Evolutionary conservation across 2,329 filamentous ascomycete genomes (phyloP), one percentile per base, ranked within the genome.

Genomic region (Talaromyces verruculosus): DNA sequence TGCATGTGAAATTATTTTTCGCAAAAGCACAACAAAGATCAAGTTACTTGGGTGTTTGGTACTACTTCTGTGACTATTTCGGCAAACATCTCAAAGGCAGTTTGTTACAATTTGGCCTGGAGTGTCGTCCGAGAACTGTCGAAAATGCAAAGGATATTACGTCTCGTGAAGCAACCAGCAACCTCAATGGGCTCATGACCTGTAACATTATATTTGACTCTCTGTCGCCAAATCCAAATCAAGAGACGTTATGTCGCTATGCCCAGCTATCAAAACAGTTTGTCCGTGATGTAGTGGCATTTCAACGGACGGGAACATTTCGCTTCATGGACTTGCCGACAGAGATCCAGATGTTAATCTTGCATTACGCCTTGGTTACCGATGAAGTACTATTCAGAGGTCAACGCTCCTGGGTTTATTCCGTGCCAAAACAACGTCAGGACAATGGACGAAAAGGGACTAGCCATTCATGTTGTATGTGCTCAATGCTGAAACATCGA

Each of bases 261-360:
- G 33, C 5, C 53, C 8, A 39, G 17, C 53, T 58, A 19, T 58
- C 53, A 25, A 19, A 19, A 19, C 10, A 22, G 0, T 37, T 58
- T 7, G 33, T 19, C 17, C 33, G 53, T 37, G 30, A 58, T 5
- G 49, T 53, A 8, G 49, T 53, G 10, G 7, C 10, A 5, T 19
- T 37, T 39, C 5, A 47, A 49, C 22, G 22, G 4, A 25, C 19
- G 11, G 45, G 13, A 28, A 5, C 22, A 1, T 75, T 75, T 59
- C 68, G 65, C 3, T 75, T 71, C 51, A 62, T 65, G 28, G 53
- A 65, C 28, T 69, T 75, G 8, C 73, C 73, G 8, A 70, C 71
- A 43, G 73, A 75, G 62, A 55, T 75, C 2, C 73, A 75, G 51
- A 64, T 70, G n/a, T 68, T 73, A 63, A 63, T 73, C 19, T 67